Conservation (phyloP, 371 early-diverging fungal species). For the Coemansia sp. region DNA sequence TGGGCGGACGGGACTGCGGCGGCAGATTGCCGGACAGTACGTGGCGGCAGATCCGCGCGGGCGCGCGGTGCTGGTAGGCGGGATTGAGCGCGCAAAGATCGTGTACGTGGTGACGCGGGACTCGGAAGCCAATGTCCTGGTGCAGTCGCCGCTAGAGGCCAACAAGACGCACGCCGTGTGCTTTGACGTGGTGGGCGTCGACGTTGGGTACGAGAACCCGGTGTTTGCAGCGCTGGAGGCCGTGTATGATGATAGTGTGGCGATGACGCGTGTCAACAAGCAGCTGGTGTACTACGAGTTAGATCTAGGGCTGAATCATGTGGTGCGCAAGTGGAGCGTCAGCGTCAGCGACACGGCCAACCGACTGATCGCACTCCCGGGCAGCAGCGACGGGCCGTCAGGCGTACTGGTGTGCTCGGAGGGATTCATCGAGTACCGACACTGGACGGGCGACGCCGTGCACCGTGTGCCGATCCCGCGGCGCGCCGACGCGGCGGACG, state of each 20-base stretch:
- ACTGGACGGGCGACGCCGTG: slow-evolving; percentile 65
- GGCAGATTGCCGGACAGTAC: slow-evolving; percentile 94
- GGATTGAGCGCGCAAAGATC: slow-evolving; percentile 92
- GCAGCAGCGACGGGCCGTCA: slow-evolving; percentile 93
- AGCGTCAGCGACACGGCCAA: slow-evolving; percentile 77
- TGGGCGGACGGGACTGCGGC: slow-evolving; percentile 91
- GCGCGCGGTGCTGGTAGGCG: slow-evolving; percentile 94
- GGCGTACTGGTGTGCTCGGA: slow-evolving; percentile 96
- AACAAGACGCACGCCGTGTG: slow-evolving; percentile 79
- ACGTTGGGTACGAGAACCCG: slow-evolving; percentile 98
- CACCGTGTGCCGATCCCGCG: slow-evolving; percentile 83
- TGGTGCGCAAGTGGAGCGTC: slow-evolving; percentile 91
- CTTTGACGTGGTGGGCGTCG: slow-evolving; percentile 81
- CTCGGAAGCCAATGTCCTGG: slow-evolving; percentile 69
- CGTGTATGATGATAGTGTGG: slow-evolving; percentile 83
- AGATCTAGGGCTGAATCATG: slow-evolving; percentile 97
- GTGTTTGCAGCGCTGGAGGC: slow-evolving; percentile 93
- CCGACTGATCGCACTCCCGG: slow-evolving; percentile 80
- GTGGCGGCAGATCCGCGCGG: slow-evolving; percentile 96
- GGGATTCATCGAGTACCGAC: slow-evolving; percentile 83
- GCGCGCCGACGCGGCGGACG: slow-evolving; percentile 71
- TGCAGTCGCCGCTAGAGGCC: slow-evolving; percentile 96
- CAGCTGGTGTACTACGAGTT: slow-evolving; percentile 93
- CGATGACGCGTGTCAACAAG: slow-evolving; percentile 70
- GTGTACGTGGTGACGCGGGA: slow-evolving; percentile 96